Conservation (phyloP, 176 grass and related monocot genomes). For the Leersia perrieri region DNA sequence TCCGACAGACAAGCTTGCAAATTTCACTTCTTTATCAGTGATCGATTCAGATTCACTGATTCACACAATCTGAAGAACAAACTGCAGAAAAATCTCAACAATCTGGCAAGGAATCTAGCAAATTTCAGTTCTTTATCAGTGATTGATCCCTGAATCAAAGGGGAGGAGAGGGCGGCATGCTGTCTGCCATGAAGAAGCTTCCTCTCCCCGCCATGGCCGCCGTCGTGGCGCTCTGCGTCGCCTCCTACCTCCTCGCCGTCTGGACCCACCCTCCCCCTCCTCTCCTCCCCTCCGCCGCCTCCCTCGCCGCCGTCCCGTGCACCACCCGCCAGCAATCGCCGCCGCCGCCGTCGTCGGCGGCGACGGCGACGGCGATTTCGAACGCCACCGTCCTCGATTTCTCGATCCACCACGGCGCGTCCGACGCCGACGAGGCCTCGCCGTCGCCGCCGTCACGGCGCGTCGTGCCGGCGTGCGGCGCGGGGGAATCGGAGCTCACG, state of each 20-base stretch:
- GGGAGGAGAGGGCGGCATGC: neutral
- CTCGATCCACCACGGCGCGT: constrained; percentile 35
- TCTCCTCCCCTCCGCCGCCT: neutral
- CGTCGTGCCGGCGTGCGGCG: constrained; percentile 19
- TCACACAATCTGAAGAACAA: neutral
- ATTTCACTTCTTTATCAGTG: neutral
- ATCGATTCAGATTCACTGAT: neutral
- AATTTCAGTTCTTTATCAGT: neutral
- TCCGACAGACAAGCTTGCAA: neutral
- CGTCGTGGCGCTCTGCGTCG: neutral
- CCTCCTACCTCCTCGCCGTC: constrained; percentile 27
- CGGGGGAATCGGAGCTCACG: constrained; percentile 13
- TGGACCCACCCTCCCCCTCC: neutral
- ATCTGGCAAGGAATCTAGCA: too few species aligned
- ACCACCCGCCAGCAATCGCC: neutral
- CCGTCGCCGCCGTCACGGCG: neutral
- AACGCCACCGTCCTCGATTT: constrained; percentile 29
- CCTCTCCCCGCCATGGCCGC: neutral
- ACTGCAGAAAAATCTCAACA: too few species aligned
- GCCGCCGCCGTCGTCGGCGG: neutral
- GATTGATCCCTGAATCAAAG: neutral
- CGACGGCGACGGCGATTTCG: neutral
- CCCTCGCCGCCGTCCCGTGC: neutral
- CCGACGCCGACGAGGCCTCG: neutral
- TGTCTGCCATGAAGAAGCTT: neutral